phyloP scores from a whole-genome alignment of 2,329 filamentous ascomycete species.

The Penicillium glabrum region DNA sequence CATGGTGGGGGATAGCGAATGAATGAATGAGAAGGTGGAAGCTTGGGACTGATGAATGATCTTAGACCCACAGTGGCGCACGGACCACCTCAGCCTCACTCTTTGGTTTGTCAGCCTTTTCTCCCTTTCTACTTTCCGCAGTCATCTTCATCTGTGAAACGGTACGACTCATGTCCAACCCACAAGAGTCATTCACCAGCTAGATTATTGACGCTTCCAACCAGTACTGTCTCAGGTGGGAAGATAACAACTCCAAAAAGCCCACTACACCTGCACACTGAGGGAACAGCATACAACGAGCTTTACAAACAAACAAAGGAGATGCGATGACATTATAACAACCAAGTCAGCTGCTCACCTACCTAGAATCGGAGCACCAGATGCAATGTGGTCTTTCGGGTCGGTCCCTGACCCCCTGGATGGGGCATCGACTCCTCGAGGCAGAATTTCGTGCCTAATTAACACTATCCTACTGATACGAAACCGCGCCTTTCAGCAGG shows the following conservation, averaged over 20 bases:
- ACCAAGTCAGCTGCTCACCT: background rate
- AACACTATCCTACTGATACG: constrained; percentile 64
- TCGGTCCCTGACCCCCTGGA: constrained; percentile 66
- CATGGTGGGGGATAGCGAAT: constrained; percentile 13
- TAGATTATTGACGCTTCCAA: constrained; percentile 66
- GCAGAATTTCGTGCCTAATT: constrained; percentile 67
- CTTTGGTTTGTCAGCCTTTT: background rate
- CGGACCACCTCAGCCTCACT: constrained; percentile 22
- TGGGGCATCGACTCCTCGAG: constrained; percentile 86
- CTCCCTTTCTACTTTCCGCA: background rate
- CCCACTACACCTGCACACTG: constrained; percentile 83
- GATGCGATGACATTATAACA: constrained; percentile 29
- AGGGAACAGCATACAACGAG: constrained; percentile 88
- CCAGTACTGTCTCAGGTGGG: constrained; percentile 70
- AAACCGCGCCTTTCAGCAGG: constrained; percentile 76
- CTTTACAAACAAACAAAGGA: constrained; percentile 74
- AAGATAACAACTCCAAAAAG: constrained; percentile 75
- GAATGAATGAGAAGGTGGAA: constrained; percentile 11
- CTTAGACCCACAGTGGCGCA: constrained; percentile 8
- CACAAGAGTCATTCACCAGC: constrained; percentile 38
- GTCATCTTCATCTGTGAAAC: background rate
- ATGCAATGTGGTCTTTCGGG: constrained; percentile 49
- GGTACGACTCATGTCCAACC: background rate
- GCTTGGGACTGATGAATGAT: constrained; percentile 4
- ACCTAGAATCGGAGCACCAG: too few relatives aligned